These are phyloP conservation scores for Zanthoxylum bungeanum DNA, from an alignment of 345 rosid genomes.

Conservation along the genomic window DNA sequence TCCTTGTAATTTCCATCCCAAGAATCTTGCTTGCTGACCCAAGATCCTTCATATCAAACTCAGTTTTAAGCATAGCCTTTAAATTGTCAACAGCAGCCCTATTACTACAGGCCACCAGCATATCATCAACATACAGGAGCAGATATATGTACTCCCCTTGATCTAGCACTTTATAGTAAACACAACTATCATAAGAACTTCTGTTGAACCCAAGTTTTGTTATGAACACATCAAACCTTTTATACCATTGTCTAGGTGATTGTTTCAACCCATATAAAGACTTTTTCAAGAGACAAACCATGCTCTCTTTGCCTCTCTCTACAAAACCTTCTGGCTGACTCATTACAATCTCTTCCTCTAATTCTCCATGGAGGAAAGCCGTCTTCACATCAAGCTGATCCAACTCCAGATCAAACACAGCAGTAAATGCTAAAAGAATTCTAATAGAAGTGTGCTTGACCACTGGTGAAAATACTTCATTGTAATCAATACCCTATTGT, in stretches of 20 bases:
- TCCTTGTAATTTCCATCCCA: too few relatives aligned
- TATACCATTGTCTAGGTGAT: neutral
- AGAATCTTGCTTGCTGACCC: too few relatives aligned
- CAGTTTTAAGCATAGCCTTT: too few relatives aligned
- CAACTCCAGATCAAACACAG: accelerated
- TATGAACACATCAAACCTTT: neutral
- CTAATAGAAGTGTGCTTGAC: neutral
- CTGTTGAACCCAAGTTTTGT: neutral
- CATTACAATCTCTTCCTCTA: neutral
- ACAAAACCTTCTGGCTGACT: neutral
- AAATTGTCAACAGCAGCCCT: too few relatives aligned
- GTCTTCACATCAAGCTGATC: neutral
- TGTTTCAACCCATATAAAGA: neutral
- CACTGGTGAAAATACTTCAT: neutral
- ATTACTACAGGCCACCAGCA: too few relatives aligned
- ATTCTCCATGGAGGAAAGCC: neutral
- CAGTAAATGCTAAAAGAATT: neutral
- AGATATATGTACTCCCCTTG: too few relatives aligned
- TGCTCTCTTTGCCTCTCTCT: neutral
- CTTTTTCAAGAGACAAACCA: neutral
- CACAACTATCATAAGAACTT: neutral
- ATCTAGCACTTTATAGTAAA: too few relatives aligned
- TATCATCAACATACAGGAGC: too few relatives aligned
- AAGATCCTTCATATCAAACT: too few relatives aligned
- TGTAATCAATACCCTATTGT: neutral